Percentiles rank a stretch among this genome's conserved stretches.
Evolutionary conservation across 352 stramenopile genomes (phyloP).

Genomic region (Phytopythium sindhum): DNA sequence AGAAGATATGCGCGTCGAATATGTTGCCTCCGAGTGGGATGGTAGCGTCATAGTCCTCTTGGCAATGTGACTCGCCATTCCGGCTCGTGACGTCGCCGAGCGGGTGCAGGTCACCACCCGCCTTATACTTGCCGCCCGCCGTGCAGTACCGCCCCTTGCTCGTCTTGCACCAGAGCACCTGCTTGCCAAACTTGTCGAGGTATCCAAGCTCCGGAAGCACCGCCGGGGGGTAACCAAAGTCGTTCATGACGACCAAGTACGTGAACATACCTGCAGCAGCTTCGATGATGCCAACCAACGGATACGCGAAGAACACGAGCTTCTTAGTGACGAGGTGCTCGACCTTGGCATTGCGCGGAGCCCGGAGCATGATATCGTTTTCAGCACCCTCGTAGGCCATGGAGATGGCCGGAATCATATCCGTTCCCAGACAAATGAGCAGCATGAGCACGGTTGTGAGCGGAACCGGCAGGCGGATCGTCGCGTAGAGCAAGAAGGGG

Average conservation of each 20-base stretch:
- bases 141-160: slow-evolving; percentile 59
- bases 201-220: slow-evolving; percentile 83
- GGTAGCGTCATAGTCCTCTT: slow-evolving; percentile 38
- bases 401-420: slow-evolving; percentile 93
- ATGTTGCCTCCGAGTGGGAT: slow-evolving; percentile 56
- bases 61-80: slow-evolving; percentile 35
- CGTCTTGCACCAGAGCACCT: slow-evolving; percentile 83
- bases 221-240: slow-evolving; percentile 81
- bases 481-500: slow-evolving; percentile 84
- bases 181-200: slow-evolving; percentile 80
- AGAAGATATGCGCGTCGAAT: slow-evolving; percentile 83
- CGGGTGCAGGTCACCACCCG: slow-evolving; percentile 19
- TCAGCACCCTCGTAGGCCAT: slow-evolving; percentile 90
- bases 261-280: slow-evolving; percentile 85
- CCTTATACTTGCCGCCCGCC: slow-evolving; percentile 61
- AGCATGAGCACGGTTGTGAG: slow-evolving; percentile 92
- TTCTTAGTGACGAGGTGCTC: slow-evolving; percentile 90
- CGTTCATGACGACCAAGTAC: slow-evolving; percentile 87
- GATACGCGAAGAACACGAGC: slow-evolving; percentile 85
- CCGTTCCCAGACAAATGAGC: slow-evolving; percentile 88
- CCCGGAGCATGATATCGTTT: slow-evolving; percentile 86
- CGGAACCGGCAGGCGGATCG: slow-evolving; percentile 83
- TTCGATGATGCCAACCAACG: slow-evolving; percentile 88
- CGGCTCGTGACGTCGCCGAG: slow-evolving; percentile 25
- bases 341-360: slow-evolving; percentile 69